Evolutionary conservation across 2,329 filamentous ascomycete species (phyloP).

Genomic region (Falciphora oryzae): DNA sequence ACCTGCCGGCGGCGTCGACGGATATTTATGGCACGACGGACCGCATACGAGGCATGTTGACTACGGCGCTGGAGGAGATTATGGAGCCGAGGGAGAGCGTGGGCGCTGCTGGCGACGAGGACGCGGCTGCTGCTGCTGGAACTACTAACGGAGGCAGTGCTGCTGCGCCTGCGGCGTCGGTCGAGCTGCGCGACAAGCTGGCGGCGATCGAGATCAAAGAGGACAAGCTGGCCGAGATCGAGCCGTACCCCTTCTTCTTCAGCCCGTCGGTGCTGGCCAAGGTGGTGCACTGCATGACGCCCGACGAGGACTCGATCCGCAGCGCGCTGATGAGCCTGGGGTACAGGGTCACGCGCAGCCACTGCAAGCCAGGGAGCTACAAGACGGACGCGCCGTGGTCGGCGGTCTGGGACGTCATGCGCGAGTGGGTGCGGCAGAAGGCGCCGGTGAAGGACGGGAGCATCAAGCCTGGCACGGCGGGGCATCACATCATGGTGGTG

Average conservation of each 20-base stretch:
- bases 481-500: constrained; percentile 36
- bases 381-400: constrained; percentile 92
- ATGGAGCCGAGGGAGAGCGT: constrained; percentile 27
- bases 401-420: constrained; percentile 87
- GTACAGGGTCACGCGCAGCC: constrained; percentile 77
- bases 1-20: constrained; percentile 60
- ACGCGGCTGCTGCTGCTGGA: constrained; percentile 27
- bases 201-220: constrained; percentile 20
- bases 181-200: constrained; percentile 2
- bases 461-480: constrained; percentile 64
- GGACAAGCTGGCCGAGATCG: constrained; percentile 57
- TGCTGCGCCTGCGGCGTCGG: background rate
- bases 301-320: constrained; percentile 70
- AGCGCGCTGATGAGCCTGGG: constrained; percentile 78
- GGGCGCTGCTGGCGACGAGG: constrained; percentile 14
- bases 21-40: constrained; percentile 72
- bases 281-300: constrained; percentile 71
- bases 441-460: constrained; percentile 68
- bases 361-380: constrained; percentile 83
- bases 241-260: constrained; percentile 82
- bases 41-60: constrained; percentile 86
- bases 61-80: constrained; percentile 75
- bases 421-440: constrained; percentile 82
- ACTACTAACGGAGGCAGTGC: constrained; percentile 7
- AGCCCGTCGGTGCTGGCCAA: constrained; percentile 69